Base-by-base conservation (phyloP, 2,329 filamentous ascomycete genomes). In the Colletotrichum viniferum region DNA sequence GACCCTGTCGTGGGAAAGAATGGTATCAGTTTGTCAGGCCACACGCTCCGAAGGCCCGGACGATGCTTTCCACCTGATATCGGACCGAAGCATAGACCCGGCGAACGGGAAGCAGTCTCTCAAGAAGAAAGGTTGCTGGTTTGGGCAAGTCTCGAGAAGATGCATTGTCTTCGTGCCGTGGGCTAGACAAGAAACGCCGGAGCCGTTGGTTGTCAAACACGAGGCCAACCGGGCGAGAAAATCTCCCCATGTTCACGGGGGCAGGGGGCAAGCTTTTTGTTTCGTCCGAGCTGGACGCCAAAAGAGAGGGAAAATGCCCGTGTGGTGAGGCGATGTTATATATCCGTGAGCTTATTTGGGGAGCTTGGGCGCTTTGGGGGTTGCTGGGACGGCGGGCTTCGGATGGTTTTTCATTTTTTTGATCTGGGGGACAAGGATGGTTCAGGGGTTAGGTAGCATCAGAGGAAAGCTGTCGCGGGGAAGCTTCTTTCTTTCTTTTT, bases 231-330 rank as follows among this genome's bases (percentile, higher is more conserved):
- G n/a, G 43, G n/a, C 43, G n/a, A n/a, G 43, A 52, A 52, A 52
- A 52, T 52, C 43, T 52, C 43, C n/a, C 43, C n/a, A 12, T 52
- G n/a, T 7, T 52, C 43, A 52, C 12, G 38, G 43, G 16, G n/a
- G 4, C 34, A 21, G 43, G 43, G 43, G n/a, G 43, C n/a, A 21
- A 21, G 43, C 43, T 32, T 28, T 61, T 62, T 60, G 36, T 62
- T 69, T 69, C 43, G 64, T 73, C 71, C 65, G 56, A 73, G 71
- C 71, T 18, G 43, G 24, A 14, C 64, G 56, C 71, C 32, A 63
- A 36, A 69, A 16, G 34, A 0, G 56, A 69, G 38, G 5, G 32
- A 9, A 63, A 69, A 18, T 5, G 71, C 38, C 58, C 24, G 56
- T 63, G 71, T 43, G 58, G 21, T 36, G 36, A 12, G n/a, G 43